phyloP scores from a whole-genome alignment of 257 asterid genomes.

The Paulownia fortunei region DNA sequence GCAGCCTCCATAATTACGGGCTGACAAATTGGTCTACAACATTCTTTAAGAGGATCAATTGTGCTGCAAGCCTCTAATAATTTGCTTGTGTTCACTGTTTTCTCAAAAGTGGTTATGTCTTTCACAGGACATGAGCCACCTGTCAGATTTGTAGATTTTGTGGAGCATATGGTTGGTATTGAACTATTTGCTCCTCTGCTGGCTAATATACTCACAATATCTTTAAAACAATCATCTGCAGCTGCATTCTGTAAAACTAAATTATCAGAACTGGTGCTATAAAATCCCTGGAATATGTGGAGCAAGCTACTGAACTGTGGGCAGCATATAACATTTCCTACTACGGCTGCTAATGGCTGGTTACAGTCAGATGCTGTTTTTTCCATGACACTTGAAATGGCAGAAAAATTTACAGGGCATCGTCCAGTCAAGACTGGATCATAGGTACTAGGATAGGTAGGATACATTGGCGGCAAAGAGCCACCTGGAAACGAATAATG shows the following conservation, averaged over 20 bases:
- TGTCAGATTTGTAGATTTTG: constrained; percentile 79
- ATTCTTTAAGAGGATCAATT: constrained; percentile 90
- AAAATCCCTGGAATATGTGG: constrained; percentile 91
- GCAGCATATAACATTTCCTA: constrained; percentile 94
- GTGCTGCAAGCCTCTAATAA: constrained; percentile 84
- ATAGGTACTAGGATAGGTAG: constrained; percentile 81
- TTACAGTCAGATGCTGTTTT: constrained; percentile 94
- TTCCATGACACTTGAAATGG: constrained; percentile 71
- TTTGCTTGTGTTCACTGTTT: constrained; percentile 81
- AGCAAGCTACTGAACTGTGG: constrained; percentile 94
- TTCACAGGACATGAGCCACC: constrained; percentile 97
- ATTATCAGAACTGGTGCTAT: constrained; percentile 63
- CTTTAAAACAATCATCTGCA: constrained; percentile 97
- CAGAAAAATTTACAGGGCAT: constrained; percentile 91
- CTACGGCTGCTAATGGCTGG: constrained; percentile 78
- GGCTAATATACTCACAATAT: constrained; percentile 89
- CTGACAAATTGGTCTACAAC: constrained; percentile 91
- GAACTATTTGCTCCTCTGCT: constrained; percentile 96
- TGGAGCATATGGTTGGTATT: constrained; percentile 72
- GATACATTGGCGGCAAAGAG: constrained; percentile 91
- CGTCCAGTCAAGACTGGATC: constrained; percentile 92
- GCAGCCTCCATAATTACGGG: constrained; percentile 93
- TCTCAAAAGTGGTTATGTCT: constrained; percentile 76
- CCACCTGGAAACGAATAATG: constrained; percentile 67
- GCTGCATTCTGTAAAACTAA: constrained; percentile 73